A percentile compares a stretch with the other conserved stretches of the same genome.
These are phyloP conservation scores for Leucocoprinus leucothites DNA, from an alignment of 768 basidiomycete species.

Conservation along the genomic window DNA sequence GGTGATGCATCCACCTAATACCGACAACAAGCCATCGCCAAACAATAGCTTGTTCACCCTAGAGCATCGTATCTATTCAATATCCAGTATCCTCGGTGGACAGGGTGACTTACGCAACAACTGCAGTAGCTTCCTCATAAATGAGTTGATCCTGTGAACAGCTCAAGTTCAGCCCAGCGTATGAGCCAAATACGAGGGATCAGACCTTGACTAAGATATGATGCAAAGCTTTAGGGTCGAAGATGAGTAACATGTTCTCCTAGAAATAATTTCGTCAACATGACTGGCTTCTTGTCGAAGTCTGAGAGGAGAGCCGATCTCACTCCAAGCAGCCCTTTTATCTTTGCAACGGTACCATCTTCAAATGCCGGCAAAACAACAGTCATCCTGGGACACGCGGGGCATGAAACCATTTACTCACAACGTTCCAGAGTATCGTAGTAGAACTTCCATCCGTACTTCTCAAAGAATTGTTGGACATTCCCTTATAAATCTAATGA, in stretches of 20 bases:
- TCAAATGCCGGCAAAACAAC: not conserved
- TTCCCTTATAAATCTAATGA: conserved; percentile 25
- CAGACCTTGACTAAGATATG: conserved; percentile 40
- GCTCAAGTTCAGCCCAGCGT: not conserved
- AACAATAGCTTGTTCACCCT: conserved; percentile 1
- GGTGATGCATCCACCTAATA: conserved; percentile 1
- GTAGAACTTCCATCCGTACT: conserved; percentile 34
- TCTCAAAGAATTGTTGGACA: conserved; percentile 28
- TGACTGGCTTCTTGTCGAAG: too few relatives aligned
- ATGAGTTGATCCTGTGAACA: conserved; percentile 26
- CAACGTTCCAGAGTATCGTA: conserved; percentile 29
- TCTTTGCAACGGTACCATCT: conserved; percentile 32
- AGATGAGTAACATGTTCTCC: conserved; percentile 34
- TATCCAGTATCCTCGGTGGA: not conserved
- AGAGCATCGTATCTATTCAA: conserved; percentile 10
- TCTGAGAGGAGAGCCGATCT: conserved; percentile 2
- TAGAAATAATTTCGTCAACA: not conserved
- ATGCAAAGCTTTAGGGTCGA: conserved; percentile 40
- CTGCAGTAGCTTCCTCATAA: conserved; percentile 24
- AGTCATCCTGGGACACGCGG: not conserved
- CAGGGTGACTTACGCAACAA: conserved; percentile 20
- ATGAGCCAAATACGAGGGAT: not conserved
- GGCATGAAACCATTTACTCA: conserved; percentile 8
- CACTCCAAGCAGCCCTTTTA: conserved; percentile 35
- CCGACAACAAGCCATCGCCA: conserved; percentile 13